Evolutionary conservation across 2,329 filamentous ascomycete species (phyloP).

Genomic region (Magnaporthiopsis poae): DNA sequence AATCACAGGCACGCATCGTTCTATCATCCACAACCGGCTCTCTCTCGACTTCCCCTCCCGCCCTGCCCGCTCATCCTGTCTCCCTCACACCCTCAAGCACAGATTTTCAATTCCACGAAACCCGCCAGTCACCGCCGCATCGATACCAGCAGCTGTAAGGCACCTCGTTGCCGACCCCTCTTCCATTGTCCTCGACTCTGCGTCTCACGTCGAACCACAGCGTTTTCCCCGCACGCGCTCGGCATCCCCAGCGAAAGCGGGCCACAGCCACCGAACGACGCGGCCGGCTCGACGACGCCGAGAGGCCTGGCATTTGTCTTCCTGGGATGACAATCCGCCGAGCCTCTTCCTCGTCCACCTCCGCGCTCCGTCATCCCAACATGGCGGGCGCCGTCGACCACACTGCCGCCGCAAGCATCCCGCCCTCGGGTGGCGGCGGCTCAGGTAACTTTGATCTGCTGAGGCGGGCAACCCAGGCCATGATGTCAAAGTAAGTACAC

Average conservation of each 20-base stretch:
- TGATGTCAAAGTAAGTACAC: conserved; percentile 46
- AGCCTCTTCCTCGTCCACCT: not conserved
- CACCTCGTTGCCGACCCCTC: no score
- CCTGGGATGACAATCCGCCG: not conserved
- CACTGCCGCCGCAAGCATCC: not conserved
- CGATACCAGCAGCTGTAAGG: not conserved
- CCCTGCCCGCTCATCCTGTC: not conserved
- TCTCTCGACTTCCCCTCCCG: not conserved
- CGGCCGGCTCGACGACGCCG: not conserved
- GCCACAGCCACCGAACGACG: not conserved
- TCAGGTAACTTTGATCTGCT: conserved; percentile 39
- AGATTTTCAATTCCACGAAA: no score
- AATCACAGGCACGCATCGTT: not conserved
- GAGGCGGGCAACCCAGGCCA: conserved; percentile 50
- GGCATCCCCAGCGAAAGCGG: not conserved
- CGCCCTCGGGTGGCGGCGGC: not conserved
- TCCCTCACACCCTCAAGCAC: not conserved
- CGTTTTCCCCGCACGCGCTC: not conserved
- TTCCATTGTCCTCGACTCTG: not conserved
- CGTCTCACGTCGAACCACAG: not conserved
- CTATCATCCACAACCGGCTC: not conserved
- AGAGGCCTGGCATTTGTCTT: not conserved
- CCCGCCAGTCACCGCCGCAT: not conserved
- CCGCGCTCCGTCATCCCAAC: not conserved
- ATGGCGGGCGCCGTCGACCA: not conserved